Base-by-base conservation (phyloP, 805 yeast species). In the Saturnispora diversa region DNA sequence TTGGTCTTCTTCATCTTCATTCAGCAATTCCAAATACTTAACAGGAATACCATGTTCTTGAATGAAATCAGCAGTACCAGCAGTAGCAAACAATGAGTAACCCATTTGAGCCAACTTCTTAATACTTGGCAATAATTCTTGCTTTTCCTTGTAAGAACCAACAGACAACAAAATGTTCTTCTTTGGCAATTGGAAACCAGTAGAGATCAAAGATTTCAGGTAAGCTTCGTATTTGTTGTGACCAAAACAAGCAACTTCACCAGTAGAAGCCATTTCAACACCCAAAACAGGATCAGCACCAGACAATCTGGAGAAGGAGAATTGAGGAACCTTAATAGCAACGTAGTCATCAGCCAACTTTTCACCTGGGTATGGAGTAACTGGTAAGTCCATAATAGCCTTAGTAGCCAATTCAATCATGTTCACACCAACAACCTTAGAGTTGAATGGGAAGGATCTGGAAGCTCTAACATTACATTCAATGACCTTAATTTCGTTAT, bases 381-480 rank as follows among this genome's bases (percentile, higher is more conserved):
- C 73, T 37, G 95, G 94, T 49, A 81, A 58, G 50, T 90, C 97
- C 77, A 80, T 78, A 54, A 90, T 84, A 36, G 96, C 97, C 63
- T 84, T 85, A 40, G 97, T 88, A 38, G 98, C 97, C 82, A 90
- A 78, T 65, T 88, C 97, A 65, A 90, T 90, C 68, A 90, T 74
- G 63, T 90, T 94, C 44, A 90, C 87, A 50, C 97, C 98, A 50
- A 92, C 71, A 36, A 92, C 98, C 73, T 92, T 92, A 36, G 97
- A 90, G 28, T 90, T 96, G 62, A 92, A 92, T 63, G 98, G 98
- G 90, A 92, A 92, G 12, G 97, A 90, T 65, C 98, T 80, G 6
- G 97, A 90, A 39, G 98, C 98, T 67, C 98, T 84, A 54, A 92
- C 84, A 66, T 92, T 92, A 77, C 98, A 92, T 69, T 92, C 98